Base-by-base conservation (phyloP, 176 grass and related monocot species). In the Lolium rigidum region DNA sequence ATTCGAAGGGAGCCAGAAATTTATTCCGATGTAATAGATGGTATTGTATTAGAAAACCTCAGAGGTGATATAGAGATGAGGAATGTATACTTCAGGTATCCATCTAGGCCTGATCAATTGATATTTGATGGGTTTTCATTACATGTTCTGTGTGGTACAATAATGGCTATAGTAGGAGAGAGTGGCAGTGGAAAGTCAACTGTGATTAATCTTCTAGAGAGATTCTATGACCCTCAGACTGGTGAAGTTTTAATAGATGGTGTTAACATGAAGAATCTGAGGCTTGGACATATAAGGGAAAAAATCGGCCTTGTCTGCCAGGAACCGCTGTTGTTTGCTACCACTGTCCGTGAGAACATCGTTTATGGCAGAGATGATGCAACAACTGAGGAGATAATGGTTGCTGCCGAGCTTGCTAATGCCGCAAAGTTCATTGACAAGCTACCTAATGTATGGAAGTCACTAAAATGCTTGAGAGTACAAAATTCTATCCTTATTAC, bases 281-380 rank as follows among this genome's bases (percentile, higher is more conserved):
- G 44, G 24, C 51, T 82, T 51, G 75, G 56, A 63, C 81, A 35
- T 79, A 35, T 88, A 20, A 37, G 79, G 62, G 52, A 71, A n/a
- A 79, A 88, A 38, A 83, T 88, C 3, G 58, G 86, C 22, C 49
- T 88, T 65, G 79, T 88, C 52, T 82, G 62, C 21, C 86, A 88
- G 60, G 86, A 88, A 64, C 86, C 86, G 17, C 68, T 70, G 12
- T 70, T 88, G 11, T 82, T 88, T 76, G 79, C 79, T 48, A 88
- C 79, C 10, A 80, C 65, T 35, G 82, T 87, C 61, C 75, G 50
- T 3, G 85, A 87, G 70, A 87, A 87, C 58, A 81, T 87, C 35
- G 55, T 88, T n/a, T 76, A 74, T 31, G 86, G 79, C 6, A 88
- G 81, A 46, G 57, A 59, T 51, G 79, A 88, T 16, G 86, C 86